phyloP scores from a whole-genome alignment of 2,329 filamentous ascomycete species.

The Botrytis elliptica region DNA sequence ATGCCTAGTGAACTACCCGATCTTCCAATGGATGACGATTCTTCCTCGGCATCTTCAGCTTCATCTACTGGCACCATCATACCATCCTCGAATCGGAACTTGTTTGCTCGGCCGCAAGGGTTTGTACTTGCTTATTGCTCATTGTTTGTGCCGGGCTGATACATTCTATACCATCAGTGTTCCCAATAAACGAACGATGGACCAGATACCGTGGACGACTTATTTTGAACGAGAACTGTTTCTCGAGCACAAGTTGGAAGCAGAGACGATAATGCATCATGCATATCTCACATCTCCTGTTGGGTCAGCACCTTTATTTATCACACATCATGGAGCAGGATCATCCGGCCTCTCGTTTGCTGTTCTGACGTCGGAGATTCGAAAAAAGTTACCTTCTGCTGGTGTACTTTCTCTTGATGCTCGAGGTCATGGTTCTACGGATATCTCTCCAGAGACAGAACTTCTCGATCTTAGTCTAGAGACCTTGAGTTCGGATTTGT shows the following conservation, averaged over 20 bases:
- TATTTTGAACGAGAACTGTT: slow-evolving; percentile 90
- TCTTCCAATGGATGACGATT: slow-evolving; percentile 56
- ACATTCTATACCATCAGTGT: slow-evolving; percentile 28
- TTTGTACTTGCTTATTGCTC: slow-evolving; percentile 43
- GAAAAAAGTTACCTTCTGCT: slow-evolving; percentile 71
- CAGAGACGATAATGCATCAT: slow-evolving; percentile 65
- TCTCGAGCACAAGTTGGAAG: slow-evolving; percentile 52
- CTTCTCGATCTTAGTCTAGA: slow-evolving; percentile 67
- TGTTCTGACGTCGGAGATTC: slow-evolving; percentile 72
- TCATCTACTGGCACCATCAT: slow-evolving; percentile 92
- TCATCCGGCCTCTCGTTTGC: slow-evolving; percentile 93
- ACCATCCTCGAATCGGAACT: slow-evolving; percentile 69
- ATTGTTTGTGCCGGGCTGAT: slow-evolving; percentile 21
- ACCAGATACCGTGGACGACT: slow-evolving; percentile 67
- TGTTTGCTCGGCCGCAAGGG: slow-evolving; percentile 71
- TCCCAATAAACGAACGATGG: slow-evolving; percentile 38
- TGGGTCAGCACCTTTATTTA: slow-evolving; percentile 75
- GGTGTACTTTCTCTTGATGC: slow-evolving; percentile 86
- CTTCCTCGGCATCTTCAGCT: slow-evolving; percentile 68
- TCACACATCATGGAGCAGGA: slow-evolving; percentile 92
- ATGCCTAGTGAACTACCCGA: slow-evolving; percentile 43
- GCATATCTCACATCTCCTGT: slow-evolving; percentile 81
- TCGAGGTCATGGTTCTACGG: slow-evolving; percentile 77
- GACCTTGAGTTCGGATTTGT: slow-evolving; percentile 71
- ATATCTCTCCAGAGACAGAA: slow-evolving; percentile 42